These are phyloP conservation scores for Aspergillus thermomutatus DNA, from an alignment of 2,329 filamentous ascomycete genomes.

Conservation along the genomic window DNA sequence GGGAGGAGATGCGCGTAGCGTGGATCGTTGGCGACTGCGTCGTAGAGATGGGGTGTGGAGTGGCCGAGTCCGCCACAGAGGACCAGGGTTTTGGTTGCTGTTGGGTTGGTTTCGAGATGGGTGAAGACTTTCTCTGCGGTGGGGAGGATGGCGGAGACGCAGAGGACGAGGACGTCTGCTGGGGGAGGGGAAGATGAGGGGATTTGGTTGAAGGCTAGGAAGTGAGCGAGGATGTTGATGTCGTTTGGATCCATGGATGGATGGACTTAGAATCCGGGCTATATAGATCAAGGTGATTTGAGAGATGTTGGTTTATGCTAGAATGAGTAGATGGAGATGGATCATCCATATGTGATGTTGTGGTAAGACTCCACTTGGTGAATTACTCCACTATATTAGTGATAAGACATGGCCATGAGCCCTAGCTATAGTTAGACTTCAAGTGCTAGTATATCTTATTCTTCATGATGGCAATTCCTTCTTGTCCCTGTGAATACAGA, in stretches of 20 bases:
- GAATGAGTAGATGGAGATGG: not conserved
- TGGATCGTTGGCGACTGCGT: slow-evolving; percentile 34
- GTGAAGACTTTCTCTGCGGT: slow-evolving; percentile 35
- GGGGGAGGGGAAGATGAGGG: slow-evolving; percentile 14
- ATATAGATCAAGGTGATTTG: not conserved
- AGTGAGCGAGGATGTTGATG: slow-evolving; percentile 30
- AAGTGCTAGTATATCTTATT: too few relatives aligned
- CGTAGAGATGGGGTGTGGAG: slow-evolving; percentile 43
- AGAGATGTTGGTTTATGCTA: not conserved
- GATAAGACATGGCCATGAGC: too few relatives aligned
- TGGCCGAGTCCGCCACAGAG: slow-evolving; percentile 47
- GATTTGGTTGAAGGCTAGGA: slow-evolving; percentile 26
- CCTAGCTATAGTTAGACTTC: too few relatives aligned
- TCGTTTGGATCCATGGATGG: slow-evolving; percentile 12
- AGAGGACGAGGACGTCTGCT: slow-evolving; percentile 40
- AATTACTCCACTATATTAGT: too few relatives aligned
- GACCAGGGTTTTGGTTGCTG: slow-evolving; percentile 35
- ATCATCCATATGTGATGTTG: not conserved
- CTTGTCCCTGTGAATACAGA: too few relatives aligned
- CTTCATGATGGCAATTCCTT: too few relatives aligned
- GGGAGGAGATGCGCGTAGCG: slow-evolving; percentile 25
- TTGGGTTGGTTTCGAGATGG: slow-evolving; percentile 26
- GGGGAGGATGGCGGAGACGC: slow-evolving; percentile 38
- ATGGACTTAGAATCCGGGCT: not conserved
- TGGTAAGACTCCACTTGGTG: not conserved